These are phyloP conservation scores for Ballota nigra DNA, from an alignment of 257 asterid genomes.

Conservation along the genomic window DNA sequence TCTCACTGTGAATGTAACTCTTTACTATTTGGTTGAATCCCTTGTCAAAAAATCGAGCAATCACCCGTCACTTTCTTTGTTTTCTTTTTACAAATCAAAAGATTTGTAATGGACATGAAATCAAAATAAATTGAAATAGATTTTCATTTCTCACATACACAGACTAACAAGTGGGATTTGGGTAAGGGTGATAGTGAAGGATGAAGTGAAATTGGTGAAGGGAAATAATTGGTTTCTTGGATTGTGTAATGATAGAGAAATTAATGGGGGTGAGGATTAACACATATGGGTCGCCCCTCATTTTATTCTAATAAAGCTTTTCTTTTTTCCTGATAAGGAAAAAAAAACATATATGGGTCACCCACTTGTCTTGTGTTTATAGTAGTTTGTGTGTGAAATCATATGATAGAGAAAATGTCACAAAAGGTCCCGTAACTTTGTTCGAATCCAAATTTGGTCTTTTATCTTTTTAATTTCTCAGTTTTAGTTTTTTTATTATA, in stretches of 20 bases:
- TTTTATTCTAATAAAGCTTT: too few relatives aligned
- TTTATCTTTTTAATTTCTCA: too few relatives aligned
- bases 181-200: conserved; percentile 27
- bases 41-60: neutral
- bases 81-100: neutral
- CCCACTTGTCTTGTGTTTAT: conserved; percentile 26
- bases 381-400: conserved; percentile 26
- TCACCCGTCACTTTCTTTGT: neutral
- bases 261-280: conserved; percentile 16
- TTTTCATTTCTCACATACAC: too few relatives aligned
- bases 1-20: too few relatives aligned
- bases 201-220: conserved; percentile 32
- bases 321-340: too few relatives aligned
- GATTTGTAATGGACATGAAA: neutral
- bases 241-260: conserved; percentile 27
- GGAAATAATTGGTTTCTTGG: conserved; percentile 22
- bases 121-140: neutral
- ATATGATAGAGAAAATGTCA: too few relatives aligned
- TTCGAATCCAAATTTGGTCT: too few relatives aligned
- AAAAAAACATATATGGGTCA: too few relatives aligned
- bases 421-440: too few relatives aligned
- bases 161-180: conserved; percentile 17
- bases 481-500: too few relatives aligned
- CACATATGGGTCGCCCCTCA: too few relatives aligned
- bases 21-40: too few relatives aligned